Conservation (phyloP, 2,329 filamentous ascomycete species). For the Pseudocercospora crystallina region DNA sequence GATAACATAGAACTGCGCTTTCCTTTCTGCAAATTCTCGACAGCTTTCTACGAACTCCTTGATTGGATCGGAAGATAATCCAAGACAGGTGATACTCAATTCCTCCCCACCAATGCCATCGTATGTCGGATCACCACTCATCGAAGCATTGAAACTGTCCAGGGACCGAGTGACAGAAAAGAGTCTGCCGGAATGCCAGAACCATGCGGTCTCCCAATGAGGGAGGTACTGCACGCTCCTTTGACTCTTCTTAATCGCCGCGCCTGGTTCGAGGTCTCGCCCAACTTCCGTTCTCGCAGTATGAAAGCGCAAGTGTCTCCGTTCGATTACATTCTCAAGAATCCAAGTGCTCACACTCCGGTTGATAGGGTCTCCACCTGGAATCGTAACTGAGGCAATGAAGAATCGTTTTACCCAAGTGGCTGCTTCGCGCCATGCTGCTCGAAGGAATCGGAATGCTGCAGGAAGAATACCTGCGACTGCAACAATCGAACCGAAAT, state of each 20-base stretch:
- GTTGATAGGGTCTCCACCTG: conserved; percentile 25
- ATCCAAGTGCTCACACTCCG: conserved; percentile 28
- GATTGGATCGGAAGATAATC: conserved; percentile 46
- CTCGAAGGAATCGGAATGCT: conserved; percentile 18
- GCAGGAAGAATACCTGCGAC: conserved; percentile 23
- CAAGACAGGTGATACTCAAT: conserved; percentile 43
- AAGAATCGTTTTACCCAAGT: conserved; percentile 26
- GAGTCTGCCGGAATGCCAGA: conserved; percentile 19
- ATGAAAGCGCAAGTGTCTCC: conserved; percentile 22
- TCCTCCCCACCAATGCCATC: conserved; percentile 28
- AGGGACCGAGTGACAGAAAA: conserved; percentile 21
- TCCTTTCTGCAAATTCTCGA: conserved; percentile 39
- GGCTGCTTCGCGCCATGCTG: conserved; percentile 21
- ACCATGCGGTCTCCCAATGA: conserved; percentile 26
- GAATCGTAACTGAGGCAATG: conserved; percentile 26
- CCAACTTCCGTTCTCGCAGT: conserved; percentile 25
- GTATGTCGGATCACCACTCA: conserved; percentile 22
- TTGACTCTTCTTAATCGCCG: conserved; percentile 24
- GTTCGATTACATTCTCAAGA: conserved; percentile 25
- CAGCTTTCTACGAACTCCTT: conserved; percentile 43
- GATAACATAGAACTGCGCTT: conserved; percentile 42
- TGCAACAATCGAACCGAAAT: conserved; percentile 27
- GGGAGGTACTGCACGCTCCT: conserved; percentile 25
- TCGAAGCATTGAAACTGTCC: conserved; percentile 21
- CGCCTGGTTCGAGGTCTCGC: conserved; percentile 22